Percentiles rank a stretch among this genome's conserved stretches.
Evolutionary conservation across 163 green algal species (phyloP).

Genomic region (Scenedesmus sp.): DNA sequence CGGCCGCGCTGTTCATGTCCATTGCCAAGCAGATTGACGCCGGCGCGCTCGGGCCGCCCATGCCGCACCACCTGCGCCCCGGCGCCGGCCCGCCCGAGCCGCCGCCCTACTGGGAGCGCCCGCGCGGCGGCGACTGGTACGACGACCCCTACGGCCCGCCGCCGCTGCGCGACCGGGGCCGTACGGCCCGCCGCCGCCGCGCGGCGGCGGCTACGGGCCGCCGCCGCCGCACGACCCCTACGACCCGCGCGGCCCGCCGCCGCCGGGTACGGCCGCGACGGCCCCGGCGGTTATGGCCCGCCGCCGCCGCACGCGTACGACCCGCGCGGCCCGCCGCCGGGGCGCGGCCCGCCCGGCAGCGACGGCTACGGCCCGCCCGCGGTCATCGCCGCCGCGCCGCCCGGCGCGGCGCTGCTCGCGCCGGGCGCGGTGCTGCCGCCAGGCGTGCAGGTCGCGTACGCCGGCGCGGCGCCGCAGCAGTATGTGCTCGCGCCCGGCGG

Average conservation of each 20-base stretch:
- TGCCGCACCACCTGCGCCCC: neutral
- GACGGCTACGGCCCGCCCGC: too few species aligned
- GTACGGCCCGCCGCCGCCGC: too few species aligned
- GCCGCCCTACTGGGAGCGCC: neutral
- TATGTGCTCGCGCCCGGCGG: neutral
- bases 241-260: too few species aligned
- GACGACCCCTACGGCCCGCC: neutral
- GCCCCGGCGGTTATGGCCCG: too few species aligned
- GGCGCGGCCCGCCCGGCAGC: too few species aligned
- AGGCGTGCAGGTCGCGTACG: neutral
- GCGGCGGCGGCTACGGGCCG: too few species aligned
- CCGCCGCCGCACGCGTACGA: too few species aligned
- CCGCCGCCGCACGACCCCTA: too few species aligned
- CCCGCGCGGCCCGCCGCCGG: too few species aligned
- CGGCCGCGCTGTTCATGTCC: constrained; percentile 40
- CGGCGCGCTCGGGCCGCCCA: neutral
- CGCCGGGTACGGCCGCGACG: too few species aligned
- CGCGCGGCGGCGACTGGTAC: neutral
- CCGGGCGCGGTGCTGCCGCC: neutral
- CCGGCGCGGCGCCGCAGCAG: neutral
- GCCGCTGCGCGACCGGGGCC: too few species aligned
- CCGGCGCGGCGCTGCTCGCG: neutral
- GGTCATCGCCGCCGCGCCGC: too few species aligned
- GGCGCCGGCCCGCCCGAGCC: neutral
- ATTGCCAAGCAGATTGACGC: constrained; percentile 9